Conservation (phyloP, 2,329 filamentous ascomycete genomes). For the Trichophyton rubrum region DNA sequence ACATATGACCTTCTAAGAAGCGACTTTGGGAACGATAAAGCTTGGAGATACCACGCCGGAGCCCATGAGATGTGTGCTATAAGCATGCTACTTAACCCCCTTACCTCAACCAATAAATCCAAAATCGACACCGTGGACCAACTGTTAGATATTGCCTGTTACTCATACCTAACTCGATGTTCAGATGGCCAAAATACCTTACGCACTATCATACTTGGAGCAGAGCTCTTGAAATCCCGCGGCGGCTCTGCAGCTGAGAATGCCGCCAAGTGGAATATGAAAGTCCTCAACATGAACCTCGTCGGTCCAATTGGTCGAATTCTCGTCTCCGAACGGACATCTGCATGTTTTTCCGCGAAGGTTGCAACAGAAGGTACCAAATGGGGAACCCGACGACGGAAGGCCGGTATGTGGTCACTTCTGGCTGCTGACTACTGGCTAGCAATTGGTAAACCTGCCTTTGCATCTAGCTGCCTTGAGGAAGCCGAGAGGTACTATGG, state of each 20-base stretch:
- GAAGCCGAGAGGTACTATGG: slow-evolving; percentile 49
- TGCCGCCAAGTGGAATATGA: slow-evolving; percentile 71
- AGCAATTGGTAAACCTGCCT: slow-evolving; percentile 58
- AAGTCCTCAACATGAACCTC: slow-evolving; percentile 66
- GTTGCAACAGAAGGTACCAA: slow-evolving; percentile 51
- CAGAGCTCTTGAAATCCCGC: slow-evolving; percentile 72
- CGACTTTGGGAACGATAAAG: slow-evolving; percentile 91
- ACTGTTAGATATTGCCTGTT: slow-evolving; percentile 79
- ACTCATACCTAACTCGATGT: slow-evolving; percentile 83
- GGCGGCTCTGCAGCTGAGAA: slow-evolving; percentile 73
- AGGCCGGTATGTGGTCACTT: slow-evolving; percentile 80
- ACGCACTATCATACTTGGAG: slow-evolving; percentile 59
- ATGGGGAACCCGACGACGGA: slow-evolving; percentile 63
- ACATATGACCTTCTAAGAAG: slow-evolving; percentile 81
- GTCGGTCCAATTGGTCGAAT: slow-evolving; percentile 65
- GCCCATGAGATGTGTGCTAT: slow-evolving; percentile 91
- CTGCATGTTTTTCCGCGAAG: slow-evolving; percentile 69
- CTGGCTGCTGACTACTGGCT: slow-evolving; percentile 78
- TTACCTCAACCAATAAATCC: slow-evolving; percentile 58
- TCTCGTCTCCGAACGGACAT: slow-evolving; percentile 73
- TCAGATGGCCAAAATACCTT: slow-evolving; percentile 66
- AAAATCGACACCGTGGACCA: slow-evolving; percentile 71
- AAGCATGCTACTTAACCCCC: slow-evolving; percentile 65
- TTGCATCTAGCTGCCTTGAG: slow-evolving; percentile 65
- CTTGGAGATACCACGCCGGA: slow-evolving; percentile 89